These are phyloP conservation scores for Yamadazyma paraphyllophila DNA, from an alignment of 805 yeast species.

Conservation along the genomic window DNA sequence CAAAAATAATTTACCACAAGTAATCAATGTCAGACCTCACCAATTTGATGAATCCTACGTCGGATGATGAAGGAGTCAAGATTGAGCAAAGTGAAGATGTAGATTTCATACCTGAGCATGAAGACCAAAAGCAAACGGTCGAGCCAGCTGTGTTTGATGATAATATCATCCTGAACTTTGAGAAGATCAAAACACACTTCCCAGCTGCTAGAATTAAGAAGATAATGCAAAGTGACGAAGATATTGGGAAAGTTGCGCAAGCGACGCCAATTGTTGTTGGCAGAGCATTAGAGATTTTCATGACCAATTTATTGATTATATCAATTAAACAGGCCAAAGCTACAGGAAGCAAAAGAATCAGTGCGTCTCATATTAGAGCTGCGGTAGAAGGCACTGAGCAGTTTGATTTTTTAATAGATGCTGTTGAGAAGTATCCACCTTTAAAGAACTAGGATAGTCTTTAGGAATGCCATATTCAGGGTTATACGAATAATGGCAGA, in stretches of 20 bases:
- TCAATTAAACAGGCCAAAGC: constrained; percentile 73
- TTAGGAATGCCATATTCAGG: background rate
- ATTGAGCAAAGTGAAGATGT: constrained; percentile 3
- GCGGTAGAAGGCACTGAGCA: constrained; percentile 86
- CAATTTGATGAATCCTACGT: constrained; percentile 16
- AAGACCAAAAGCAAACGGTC: background rate
- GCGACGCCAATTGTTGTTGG: constrained; percentile 99
- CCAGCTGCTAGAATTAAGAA: constrained; percentile 94
- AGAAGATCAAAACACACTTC: constrained; percentile 71
- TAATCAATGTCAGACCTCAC: constrained; percentile 15
- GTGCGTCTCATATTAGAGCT: constrained; percentile 75
- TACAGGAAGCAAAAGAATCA: constrained; percentile 75
- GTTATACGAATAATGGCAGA: background rate
- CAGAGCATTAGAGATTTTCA: constrained; percentile 86
- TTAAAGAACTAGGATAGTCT: constrained; percentile 16
- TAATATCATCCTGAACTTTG: constrained; percentile 34
- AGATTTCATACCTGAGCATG: constrained; percentile 1
- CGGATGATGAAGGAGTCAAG: constrained; percentile 12
- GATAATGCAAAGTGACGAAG: constrained; percentile 97
- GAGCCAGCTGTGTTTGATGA: background rate
- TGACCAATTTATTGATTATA: constrained; percentile 85
- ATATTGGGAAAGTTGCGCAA: constrained; percentile 96
- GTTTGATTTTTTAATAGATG: constrained; percentile 87
- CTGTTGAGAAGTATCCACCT: constrained; percentile 60
- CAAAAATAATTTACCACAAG: background rate